Evolutionary conservation across 2,329 filamentous ascomycete genomes (phyloP), one percentile per base, ranked within the genome.

Genomic region (Curvularia verruculosa): DNA sequence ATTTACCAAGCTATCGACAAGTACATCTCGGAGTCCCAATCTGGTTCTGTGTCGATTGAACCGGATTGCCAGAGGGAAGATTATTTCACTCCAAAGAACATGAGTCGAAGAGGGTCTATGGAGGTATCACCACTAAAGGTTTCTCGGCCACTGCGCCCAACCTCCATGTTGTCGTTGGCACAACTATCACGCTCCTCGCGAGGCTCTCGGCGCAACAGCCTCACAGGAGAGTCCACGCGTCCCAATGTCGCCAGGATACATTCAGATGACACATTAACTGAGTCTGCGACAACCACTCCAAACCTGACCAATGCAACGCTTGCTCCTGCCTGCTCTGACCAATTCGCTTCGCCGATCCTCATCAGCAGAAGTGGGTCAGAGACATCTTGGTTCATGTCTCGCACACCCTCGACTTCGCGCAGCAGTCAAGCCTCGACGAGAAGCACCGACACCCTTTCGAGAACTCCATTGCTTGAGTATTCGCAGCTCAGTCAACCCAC

Each of bases 11-110:
- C 58, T 5, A 60, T 66, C 26, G 59, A 68, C 10, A 56, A 64
- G 10, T 60, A 56, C 21, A 48, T 61, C 7, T 63, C 52, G 4
- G 58, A 59, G 19, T 54, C 63, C 13, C 56, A 52, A 28, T 19
- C n/a, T 18, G 56, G 44, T 26, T 37, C 43, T 9, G 52, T 49
- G 24, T 52, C 69, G 1, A 80, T 82, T 9, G 73, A 78, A 41
- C 80, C 80, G 2, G 80, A 82, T 47, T 82, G 80, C 56, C 76
- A 81, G 49, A 75, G 73, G 21, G 75, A 79, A 37, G 77, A 75
- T 47, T 77, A 77, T 48, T 75, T 77, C 34, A 68, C 67, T 3
- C 66, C 64, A 2, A 62, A 58, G 19, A 50, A 59, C 19, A 23
- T 52, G 28, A 66, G 72, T 64, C 52, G 67, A 60, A 60, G 75